phyloP scores from a whole-genome alignment of 768 basidiomycete genomes.

The Hemileccinum rubropunctum region DNA sequence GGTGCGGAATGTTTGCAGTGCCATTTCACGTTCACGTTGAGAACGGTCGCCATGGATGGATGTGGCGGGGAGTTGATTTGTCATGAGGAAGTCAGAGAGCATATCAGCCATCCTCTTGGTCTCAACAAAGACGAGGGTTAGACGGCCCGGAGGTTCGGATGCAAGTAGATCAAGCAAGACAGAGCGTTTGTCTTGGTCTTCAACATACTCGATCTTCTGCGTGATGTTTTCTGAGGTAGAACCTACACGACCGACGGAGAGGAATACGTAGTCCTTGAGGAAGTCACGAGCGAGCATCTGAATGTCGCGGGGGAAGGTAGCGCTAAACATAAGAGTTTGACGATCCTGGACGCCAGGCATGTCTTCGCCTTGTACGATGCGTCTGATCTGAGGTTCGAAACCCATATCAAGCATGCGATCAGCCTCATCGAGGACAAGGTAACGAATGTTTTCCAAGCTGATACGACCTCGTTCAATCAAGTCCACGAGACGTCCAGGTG shows the following conservation, averaged over 20 bases:
- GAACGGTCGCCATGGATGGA: conserved; percentile 98
- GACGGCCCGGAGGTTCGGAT: conserved; percentile 64
- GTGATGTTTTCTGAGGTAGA: conserved; percentile 99
- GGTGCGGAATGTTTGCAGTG: conserved; percentile 91
- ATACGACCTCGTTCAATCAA: conserved; percentile 97
- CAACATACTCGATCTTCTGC: conserved; percentile 97
- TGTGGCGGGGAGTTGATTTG: conserved; percentile 81
- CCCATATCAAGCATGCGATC: conserved; percentile 99
- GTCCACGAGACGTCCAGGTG: conserved; percentile 96
- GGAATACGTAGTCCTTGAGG: conserved; percentile 98
- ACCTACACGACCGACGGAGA: conserved; percentile 97
- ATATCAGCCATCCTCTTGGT: conserved; percentile 99
- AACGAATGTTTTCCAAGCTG: conserved; percentile 93
- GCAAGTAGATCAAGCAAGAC: conserved; percentile 92
- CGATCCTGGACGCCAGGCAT: conserved; percentile 93
- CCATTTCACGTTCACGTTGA: conserved; percentile 95
- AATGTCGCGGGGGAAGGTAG: conserved; percentile 98
- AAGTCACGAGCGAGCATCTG: conserved; percentile 96
- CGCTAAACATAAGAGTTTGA: conserved; percentile 99
- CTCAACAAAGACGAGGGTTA: conserved; percentile 97
- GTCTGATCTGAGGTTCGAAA: conserved; percentile 99
- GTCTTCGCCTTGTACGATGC: conserved; percentile 97
- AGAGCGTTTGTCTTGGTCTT: conserved; percentile 95
- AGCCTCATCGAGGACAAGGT: conserved; percentile 98
- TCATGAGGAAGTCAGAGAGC: conserved; percentile 93